Conservation (phyloP, 805 yeast genomes). For the Spathaspora boniae region DNA sequence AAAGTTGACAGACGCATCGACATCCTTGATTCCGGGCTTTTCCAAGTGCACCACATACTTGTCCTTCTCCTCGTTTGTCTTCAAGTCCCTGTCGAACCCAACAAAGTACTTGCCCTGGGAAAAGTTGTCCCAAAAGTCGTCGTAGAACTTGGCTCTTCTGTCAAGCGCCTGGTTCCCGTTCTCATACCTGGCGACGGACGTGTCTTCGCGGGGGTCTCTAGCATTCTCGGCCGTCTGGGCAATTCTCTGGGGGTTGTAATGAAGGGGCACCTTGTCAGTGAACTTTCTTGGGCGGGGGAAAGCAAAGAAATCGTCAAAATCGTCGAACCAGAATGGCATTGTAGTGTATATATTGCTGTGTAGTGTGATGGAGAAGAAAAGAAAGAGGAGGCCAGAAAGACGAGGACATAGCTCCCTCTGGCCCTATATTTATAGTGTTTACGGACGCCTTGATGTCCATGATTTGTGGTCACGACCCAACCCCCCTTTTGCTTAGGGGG, state of each 20-base stretch:
- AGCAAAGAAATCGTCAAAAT: slow-evolving; percentile 11
- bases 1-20: slow-evolving; percentile 22
- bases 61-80: slow-evolving; percentile 21
- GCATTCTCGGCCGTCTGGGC: too few relatives aligned
- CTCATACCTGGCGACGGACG: too few relatives aligned
- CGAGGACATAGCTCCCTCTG: too few relatives aligned
- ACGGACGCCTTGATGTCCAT: too few relatives aligned
- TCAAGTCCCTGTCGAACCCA: slow-evolving; percentile 17
- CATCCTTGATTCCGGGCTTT: slow-evolving; percentile 15
- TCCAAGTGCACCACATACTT: slow-evolving; percentile 18
- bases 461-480: too few relatives aligned
- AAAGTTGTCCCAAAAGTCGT: slow-evolving; percentile 10
- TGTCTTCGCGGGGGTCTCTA: slow-evolving; percentile 1
- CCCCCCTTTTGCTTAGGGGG: too few relatives aligned
- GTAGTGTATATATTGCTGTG: too few relatives aligned
- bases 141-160: slow-evolving; percentile 3
- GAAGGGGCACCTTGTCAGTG: slow-evolving; percentile 5
- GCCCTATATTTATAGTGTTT: too few relatives aligned
- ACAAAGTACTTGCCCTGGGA: slow-evolving; percentile 7
- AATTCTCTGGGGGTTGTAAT: slow-evolving; percentile 8
- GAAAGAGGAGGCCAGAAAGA: too few relatives aligned
- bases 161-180: too few relatives aligned
- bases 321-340: too few relatives aligned
- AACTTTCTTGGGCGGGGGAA: slow-evolving; percentile 11
- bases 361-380: too few relatives aligned